Percentiles rank a stretch among this genome's conserved stretches.
phyloP scores from a whole-genome alignment of 2,329 filamentous ascomycete genomes.

The Xylaria sp. region DNA sequence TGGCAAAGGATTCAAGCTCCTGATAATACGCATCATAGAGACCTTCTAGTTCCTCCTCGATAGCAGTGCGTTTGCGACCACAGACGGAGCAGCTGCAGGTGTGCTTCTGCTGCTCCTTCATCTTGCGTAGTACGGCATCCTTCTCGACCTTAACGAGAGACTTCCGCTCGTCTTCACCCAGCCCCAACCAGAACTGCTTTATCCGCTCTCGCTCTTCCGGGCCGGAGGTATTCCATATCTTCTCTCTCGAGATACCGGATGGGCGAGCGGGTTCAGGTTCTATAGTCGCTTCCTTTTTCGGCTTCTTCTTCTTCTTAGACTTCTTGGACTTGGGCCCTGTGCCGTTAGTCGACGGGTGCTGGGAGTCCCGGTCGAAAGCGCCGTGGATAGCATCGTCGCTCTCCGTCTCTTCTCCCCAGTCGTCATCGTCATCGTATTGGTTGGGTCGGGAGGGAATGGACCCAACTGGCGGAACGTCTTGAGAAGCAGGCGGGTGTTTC shows the following conservation, averaged over 20 bases:
- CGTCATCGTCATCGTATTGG: constrained; percentile 55
- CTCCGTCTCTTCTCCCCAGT: constrained; percentile 64
- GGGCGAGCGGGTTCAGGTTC: constrained; percentile 43
- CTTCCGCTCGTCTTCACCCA: constrained; percentile 94
- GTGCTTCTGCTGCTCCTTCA: constrained; percentile 99
- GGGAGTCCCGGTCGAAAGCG: constrained; percentile 55
- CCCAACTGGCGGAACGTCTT: constrained; percentile 27
- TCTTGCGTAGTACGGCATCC: constrained; percentile 96
- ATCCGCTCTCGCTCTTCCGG: constrained; percentile 96
- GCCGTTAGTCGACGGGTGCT: constrained; percentile 53
- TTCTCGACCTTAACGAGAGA: constrained; percentile 98
- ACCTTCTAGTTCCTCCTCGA: constrained; percentile 97
- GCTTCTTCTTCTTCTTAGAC: constrained; percentile 76
- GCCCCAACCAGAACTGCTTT: constrained; percentile 95
- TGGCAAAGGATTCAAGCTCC: constrained; percentile 96
- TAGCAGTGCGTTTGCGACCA: constrained; percentile 93
- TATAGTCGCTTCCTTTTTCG: constrained; percentile 52
- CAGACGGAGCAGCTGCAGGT: constrained; percentile 98
- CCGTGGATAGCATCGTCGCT: constrained; percentile 65
- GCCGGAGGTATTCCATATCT: constrained; percentile 97
- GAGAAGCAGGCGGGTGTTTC: constrained; percentile 35
- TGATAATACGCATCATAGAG: constrained; percentile 99
- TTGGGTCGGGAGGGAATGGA: constrained; percentile 42
- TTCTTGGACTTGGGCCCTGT: constrained; percentile 63
- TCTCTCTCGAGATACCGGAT: constrained; percentile 73